These are phyloP conservation scores for Neofusicoccum parvum DNA, from an alignment of 2,329 filamentous ascomycete species.

Conservation along the genomic window DNA sequence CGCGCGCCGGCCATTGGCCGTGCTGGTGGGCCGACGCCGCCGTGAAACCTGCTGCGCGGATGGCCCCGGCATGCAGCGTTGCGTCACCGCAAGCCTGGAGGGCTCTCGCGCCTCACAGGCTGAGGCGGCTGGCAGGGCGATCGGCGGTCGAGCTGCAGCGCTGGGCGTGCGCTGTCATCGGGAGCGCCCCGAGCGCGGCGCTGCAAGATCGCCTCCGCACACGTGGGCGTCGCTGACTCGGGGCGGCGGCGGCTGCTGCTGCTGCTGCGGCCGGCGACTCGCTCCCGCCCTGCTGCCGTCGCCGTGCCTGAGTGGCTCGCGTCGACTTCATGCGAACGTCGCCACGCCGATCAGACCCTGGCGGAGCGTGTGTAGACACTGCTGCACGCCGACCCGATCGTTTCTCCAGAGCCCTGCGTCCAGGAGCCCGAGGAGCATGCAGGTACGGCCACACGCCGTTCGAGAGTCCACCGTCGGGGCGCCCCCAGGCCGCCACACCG, in stretches of 20 bases:
- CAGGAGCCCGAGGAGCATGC: too few species aligned
- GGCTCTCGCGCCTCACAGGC: slow-evolving; percentile 8
- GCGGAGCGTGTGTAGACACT: too few species aligned
- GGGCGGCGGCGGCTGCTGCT: not conserved
- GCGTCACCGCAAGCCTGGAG: slow-evolving; percentile 13
- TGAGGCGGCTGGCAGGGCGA: not conserved
- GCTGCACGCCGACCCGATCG: too few species aligned
- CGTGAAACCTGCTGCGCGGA: slow-evolving; percentile 16
- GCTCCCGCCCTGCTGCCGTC: too few species aligned
- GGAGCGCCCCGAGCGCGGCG: not conserved
- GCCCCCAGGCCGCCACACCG: too few species aligned
- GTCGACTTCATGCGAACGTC: too few species aligned
- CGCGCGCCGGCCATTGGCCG: not conserved
- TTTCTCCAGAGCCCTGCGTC: too few species aligned
- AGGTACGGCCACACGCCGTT: too few species aligned
- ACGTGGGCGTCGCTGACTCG: not conserved
- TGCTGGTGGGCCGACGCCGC: not conserved
- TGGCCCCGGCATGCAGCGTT: slow-evolving; percentile 14
- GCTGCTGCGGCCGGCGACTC: not conserved
- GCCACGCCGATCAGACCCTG: too few species aligned
- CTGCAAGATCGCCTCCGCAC: slow-evolving; percentile 3
- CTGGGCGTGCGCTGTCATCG: slow-evolving; percentile 13
- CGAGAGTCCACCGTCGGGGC: too few species aligned
- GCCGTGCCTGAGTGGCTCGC: too few species aligned
- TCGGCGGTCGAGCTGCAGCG: not conserved